These are phyloP conservation scores for Flueggea neowawraea DNA, from an alignment of 441 rosid genomes.

Conservation along the genomic window DNA sequence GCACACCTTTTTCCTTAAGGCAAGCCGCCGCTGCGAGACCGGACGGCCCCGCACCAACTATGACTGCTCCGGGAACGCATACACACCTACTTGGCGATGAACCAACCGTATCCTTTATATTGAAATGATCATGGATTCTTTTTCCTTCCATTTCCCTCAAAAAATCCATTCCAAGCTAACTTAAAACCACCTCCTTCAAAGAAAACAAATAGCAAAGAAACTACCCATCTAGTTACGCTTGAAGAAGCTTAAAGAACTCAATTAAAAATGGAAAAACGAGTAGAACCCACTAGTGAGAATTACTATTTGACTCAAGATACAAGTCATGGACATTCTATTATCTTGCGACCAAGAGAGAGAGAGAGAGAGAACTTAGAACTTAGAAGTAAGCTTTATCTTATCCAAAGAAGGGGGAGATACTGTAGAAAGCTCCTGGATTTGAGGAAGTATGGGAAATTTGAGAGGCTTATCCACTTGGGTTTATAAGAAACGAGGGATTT, in stretches of 20 bases:
- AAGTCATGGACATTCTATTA: not conserved
- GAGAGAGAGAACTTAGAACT: conserved; percentile 7
- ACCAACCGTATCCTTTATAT: conserved; percentile 13
- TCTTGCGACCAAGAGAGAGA: not conserved
- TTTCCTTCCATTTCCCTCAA: conserved; percentile 56
- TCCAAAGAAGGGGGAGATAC: conserved; percentile 14
- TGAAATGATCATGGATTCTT: conserved; percentile 48
- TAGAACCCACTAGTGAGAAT: not conserved
- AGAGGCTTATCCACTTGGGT: conserved; percentile 20
- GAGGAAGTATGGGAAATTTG: conserved; percentile 18
- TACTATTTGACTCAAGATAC: not conserved
- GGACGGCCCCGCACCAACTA: conserved; percentile 90
- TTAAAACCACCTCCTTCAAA: too few relatives aligned
- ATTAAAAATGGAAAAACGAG: not conserved
- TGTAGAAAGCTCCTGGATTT: conserved; percentile 10
- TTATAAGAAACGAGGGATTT: conserved; percentile 3
- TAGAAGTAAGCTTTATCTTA: conserved; percentile 24
- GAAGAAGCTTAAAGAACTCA: not conserved
- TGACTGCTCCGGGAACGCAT: conserved; percentile 49
- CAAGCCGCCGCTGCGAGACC: conserved; percentile 79
- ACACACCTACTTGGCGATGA: conserved; percentile 21
- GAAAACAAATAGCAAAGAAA: not conserved
- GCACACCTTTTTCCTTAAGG: conserved; percentile 50
- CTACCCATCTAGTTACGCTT: not conserved
- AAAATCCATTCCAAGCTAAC: conserved; percentile 26